Evolutionary conservation across 768 basidiomycete genomes (phyloP).

Genomic region (Macrolepiota fuliginosa): DNA sequence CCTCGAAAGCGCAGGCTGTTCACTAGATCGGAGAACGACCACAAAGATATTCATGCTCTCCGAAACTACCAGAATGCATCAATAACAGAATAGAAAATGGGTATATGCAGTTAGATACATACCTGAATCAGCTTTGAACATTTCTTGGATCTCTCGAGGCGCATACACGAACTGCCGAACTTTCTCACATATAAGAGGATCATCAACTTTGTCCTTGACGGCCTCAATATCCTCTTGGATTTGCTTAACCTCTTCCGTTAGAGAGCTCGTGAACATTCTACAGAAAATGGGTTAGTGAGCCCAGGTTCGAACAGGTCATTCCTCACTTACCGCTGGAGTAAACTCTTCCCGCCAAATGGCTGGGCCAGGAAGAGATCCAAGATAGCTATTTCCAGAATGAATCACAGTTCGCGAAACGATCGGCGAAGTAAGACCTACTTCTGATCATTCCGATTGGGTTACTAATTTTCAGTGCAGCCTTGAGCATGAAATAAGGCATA

Average conservation of each 20-base stretch:
- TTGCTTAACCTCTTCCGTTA: conserved; percentile 84
- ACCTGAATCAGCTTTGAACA: conserved; percentile 81
- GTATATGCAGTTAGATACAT: conserved; percentile 20
- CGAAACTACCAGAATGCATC: conserved; percentile 37
- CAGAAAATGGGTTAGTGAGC: not conserved
- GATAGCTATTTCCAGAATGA: conserved; percentile 39
- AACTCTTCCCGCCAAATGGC: conserved; percentile 91
- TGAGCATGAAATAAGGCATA: conserved; percentile 98
- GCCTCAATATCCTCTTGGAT: conserved; percentile 86
- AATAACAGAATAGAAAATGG: not conserved
- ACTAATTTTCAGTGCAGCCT: conserved; percentile 85
- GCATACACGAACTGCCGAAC: conserved; percentile 84
- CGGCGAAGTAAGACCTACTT: conserved; percentile 37
- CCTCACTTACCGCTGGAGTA: conserved; percentile 74
- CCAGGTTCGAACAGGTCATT: not conserved
- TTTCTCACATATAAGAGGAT: conserved; percentile 86
- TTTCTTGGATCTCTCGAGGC: conserved; percentile 82
- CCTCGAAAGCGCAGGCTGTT: conserved; percentile 71
- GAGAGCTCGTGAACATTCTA: conserved; percentile 94
- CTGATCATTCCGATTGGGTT: conserved; percentile 98
- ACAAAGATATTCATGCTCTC: conserved; percentile 77
- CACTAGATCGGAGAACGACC: conserved; percentile 74
- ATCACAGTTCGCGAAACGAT: not conserved
- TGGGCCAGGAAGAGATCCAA: conserved; percentile 95
- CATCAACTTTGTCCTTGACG: conserved; percentile 87